phyloP scores from a whole-genome alignment of 345 rosid genomes.

The Syzygium oleosum region DNA sequence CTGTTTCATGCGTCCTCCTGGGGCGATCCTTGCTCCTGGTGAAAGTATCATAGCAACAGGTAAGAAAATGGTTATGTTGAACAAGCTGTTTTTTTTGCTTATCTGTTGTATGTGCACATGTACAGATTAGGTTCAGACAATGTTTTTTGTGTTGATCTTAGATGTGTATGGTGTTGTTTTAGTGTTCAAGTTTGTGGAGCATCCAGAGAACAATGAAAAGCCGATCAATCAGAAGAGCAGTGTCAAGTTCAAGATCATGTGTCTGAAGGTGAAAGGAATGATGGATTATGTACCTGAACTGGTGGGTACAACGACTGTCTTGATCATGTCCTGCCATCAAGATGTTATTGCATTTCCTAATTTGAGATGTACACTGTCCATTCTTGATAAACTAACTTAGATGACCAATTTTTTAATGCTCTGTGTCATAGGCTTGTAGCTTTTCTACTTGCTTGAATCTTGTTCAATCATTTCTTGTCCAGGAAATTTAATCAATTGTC shows the following conservation, averaged over 20 bases:
- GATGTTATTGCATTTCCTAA: background rate
- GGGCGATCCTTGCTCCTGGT: slow-evolving; percentile 89
- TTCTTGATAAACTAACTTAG: background rate
- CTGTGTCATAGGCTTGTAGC: background rate
- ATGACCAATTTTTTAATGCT: background rate
- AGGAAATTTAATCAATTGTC: background rate
- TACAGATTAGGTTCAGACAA: background rate
- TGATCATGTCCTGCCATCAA: background rate
- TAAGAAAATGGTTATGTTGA: slow-evolving; percentile 10
- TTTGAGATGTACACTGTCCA: background rate
- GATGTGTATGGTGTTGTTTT: slow-evolving; percentile 6
- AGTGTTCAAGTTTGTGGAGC: slow-evolving; percentile 98
- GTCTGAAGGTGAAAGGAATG: slow-evolving; percentile 78
- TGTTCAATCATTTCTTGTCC: background rate
- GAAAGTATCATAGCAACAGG: slow-evolving; percentile 89
- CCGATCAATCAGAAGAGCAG: slow-evolving; percentile 81
- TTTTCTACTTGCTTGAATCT: background rate
- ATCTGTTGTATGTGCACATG: background rate
- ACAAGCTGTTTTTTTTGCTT: background rate
- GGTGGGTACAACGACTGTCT: slow-evolving; percentile 35
- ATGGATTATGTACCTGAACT: slow-evolving; percentile 94
- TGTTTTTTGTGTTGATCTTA: background rate
- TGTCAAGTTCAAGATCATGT: slow-evolving; percentile 92
- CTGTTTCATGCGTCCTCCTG: slow-evolving; percentile 99
- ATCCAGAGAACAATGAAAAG: slow-evolving; percentile 89